Conservation (phyloP, 2,329 filamentous ascomycete species). For the Colletotrichum karsti region DNA sequence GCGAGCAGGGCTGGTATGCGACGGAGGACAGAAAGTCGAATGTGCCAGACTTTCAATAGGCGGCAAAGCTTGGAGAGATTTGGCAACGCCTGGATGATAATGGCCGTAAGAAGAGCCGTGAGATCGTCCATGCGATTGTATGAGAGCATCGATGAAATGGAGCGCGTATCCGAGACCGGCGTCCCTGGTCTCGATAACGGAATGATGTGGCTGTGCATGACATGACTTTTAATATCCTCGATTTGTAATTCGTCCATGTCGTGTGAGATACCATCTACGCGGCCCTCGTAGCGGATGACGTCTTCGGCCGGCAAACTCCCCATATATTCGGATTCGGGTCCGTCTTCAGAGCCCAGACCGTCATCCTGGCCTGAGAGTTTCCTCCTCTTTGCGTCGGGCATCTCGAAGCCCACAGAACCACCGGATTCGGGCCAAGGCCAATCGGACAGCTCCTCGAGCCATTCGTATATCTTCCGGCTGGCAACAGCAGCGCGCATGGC, state of each 20-base stretch:
- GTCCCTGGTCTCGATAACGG: constrained; percentile 62
- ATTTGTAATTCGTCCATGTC: constrained; percentile 77
- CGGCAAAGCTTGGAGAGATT: constrained; percentile 77
- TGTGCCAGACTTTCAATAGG: constrained; percentile 80
- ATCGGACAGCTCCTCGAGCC: constrained; percentile 72
- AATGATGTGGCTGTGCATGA: constrained; percentile 82
- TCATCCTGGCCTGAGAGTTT: constrained; percentile 41
- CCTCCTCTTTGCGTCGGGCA: constrained; percentile 50
- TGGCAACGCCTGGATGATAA: constrained; percentile 88
- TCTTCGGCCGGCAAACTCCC: constrained; percentile 75
- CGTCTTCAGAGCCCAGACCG: constrained; percentile 38
- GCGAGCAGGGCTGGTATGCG: constrained; percentile 75
- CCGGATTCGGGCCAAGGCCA: constrained; percentile 65
- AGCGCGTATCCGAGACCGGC: constrained; percentile 52
- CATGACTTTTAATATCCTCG: constrained; percentile 89
- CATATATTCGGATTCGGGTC: constrained; percentile 62
- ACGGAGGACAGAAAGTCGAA: constrained; percentile 78
- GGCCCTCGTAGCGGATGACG: constrained; percentile 73
- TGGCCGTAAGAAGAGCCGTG: constrained; percentile 88
- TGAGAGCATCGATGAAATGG: constrained; percentile 51
- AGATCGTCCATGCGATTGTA: constrained; percentile 87
- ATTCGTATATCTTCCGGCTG: constrained; percentile 75
- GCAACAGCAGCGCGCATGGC: constrained; percentile 75
- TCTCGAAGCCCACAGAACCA: constrained; percentile 63
- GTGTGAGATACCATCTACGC: constrained; percentile 77